These are phyloP conservation scores for Kodamaea derodonti DNA, from an alignment of 1,139 yeast genomes.

Conservation along the genomic window DNA sequence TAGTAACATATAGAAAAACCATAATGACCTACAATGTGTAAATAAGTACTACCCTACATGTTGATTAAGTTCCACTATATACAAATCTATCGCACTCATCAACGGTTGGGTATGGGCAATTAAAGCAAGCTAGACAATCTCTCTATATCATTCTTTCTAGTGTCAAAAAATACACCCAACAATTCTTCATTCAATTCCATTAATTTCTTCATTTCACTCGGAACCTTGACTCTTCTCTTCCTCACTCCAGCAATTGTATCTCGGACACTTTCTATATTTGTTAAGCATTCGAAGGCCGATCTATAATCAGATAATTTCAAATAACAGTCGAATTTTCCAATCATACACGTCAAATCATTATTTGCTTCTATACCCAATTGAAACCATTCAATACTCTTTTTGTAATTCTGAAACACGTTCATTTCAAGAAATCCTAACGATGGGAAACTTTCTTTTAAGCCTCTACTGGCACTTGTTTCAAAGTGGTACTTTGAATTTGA, in stretches of 20 bases:
- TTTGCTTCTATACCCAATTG: conserved; percentile 66
- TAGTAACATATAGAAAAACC: too few species aligned
- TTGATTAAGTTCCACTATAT: too few species aligned
- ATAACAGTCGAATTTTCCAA: conserved; percentile 70
- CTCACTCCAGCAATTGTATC: conserved; percentile 19
- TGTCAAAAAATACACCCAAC: conserved; percentile 28
- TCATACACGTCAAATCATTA: conserved; percentile 56
- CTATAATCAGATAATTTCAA: conserved; percentile 24
- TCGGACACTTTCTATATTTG: conserved; percentile 21
- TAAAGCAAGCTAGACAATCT: conserved; percentile 7
- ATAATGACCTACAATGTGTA: too few species aligned
- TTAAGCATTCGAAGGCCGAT: conserved; percentile 25
- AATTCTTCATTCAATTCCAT: conserved; percentile 24
- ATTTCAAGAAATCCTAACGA: conserved; percentile 76
- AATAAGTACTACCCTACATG: too few species aligned
- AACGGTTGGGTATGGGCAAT: too few species aligned
- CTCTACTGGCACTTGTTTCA: conserved; percentile 72
- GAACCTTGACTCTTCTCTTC: conserved; percentile 15
- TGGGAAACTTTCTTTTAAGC: conserved; percentile 71
- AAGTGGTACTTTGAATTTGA: conserved; percentile 61
- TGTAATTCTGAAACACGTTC: conserved; percentile 53
- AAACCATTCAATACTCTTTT: conserved; percentile 78
- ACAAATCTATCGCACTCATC: too few species aligned
- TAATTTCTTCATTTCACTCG: conserved; percentile 21
- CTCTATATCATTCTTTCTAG: conserved; percentile 24